Conservation (phyloP, 192 early-diverging fungal species). For the Gigaspora rosea region DNA sequence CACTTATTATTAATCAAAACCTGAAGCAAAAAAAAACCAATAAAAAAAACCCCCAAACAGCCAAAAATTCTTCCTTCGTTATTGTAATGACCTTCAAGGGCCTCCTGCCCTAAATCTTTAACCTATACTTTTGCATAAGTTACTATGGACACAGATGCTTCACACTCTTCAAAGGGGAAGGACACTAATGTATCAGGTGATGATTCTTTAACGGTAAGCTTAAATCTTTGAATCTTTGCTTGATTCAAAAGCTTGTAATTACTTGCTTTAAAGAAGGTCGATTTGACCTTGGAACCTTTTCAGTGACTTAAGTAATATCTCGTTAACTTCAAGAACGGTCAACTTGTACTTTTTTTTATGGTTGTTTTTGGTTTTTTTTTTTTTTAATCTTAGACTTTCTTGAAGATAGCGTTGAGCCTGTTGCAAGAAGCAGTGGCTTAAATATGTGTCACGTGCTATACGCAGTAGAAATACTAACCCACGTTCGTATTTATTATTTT, state of each 20-base stretch:
- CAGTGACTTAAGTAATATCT: too few species aligned
- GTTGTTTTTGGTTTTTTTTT: too few species aligned
- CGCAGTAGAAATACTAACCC: not conserved
- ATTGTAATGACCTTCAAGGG: too few species aligned
- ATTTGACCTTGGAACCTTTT: too few species aligned
- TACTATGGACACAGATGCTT: not conserved
- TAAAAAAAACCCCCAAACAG: too few species aligned
- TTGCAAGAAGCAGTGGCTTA: not conserved
- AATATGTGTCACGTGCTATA: not conserved
- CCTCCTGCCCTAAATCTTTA: too few species aligned
- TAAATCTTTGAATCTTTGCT: not conserved
- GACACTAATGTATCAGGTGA: not conserved
- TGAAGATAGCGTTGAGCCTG: not conserved
- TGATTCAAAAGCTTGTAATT: not conserved
- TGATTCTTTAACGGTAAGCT: slow-evolving; percentile 3
- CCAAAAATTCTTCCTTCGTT: too few species aligned
- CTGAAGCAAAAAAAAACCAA: too few species aligned
- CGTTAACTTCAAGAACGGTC: too few species aligned
- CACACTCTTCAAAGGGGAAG: not conserved
- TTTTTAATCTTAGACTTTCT: too few species aligned
- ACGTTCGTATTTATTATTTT: not conserved
- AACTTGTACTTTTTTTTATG: too few species aligned
- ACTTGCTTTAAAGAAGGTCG: not conserved
- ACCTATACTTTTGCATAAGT: not conserved
- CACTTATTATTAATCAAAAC: too few species aligned